A percentile compares a stretch with the other conserved stretches of the same genome.
Conservation (phyloP, 306 rosid species). For the Senna tora region DNA sequence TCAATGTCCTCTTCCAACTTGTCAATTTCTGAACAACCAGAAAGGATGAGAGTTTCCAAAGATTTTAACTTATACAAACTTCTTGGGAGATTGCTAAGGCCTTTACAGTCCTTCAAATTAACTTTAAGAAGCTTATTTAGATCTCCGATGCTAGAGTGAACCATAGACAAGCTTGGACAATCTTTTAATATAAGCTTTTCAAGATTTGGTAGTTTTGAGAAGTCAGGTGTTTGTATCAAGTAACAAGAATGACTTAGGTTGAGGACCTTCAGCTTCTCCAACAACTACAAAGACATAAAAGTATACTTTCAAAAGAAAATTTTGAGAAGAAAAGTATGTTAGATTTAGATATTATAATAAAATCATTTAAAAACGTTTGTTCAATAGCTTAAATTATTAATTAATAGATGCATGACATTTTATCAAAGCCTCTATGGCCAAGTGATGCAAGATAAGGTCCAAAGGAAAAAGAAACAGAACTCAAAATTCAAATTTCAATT, state of each 20-base stretch:
- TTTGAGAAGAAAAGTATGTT: no score
- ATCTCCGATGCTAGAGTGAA: not conserved
- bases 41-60: not conserved
- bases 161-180: not conserved
- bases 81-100: not conserved
- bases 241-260: not conserved
- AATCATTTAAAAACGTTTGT: no score
- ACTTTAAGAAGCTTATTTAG: not conserved
- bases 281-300: no score
- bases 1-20: not conserved
- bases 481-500: no score
- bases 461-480: no score
- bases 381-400: no score
- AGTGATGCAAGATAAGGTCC: no score
- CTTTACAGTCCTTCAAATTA: not conserved
- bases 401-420: no score
- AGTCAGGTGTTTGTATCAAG: not conserved
- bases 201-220: not conserved
- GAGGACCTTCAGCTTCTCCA: not conserved
- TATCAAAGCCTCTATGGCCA: no score
- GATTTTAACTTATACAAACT: not conserved
- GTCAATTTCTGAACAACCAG: constrained; percentile 1
- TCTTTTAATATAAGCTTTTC: not conserved
- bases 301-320: no score
- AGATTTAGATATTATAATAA: no score